Evolutionary conservation across 2,329 filamentous ascomycete species (phyloP), one percentile per base, ranked within the genome.

Genomic region (Cadophora sp.): DNA sequence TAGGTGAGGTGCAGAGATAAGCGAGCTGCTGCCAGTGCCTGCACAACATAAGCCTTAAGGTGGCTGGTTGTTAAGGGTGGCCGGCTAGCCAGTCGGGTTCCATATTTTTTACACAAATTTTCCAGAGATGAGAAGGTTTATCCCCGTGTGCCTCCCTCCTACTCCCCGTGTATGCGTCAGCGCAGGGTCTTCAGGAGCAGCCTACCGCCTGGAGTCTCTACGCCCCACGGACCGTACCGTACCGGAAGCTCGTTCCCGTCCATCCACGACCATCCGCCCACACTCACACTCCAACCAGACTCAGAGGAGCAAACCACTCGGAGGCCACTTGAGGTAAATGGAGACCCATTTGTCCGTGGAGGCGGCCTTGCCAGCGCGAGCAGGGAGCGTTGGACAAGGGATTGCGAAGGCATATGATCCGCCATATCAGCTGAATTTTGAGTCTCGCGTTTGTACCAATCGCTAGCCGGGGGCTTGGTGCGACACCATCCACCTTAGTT

Each of bases 111-210:
- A n/a, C n/a, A n/a, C n/a, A n/a, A n/a, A n/a, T n/a, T n/a, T n/a
- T n/a, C n/a, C n/a, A n/a, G n/a, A n/a, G n/a, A n/a, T n/a, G n/a
- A n/a, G n/a, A n/a, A n/a, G n/a, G n/a, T n/a, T n/a, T n/a, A n/a
- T n/a, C n/a, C 43, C 43, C 43, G 43, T 45, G 43, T 45, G 43
- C 43, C 43, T 45, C 43, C 43, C 43, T 45, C 43, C 43, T 45
- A 16, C 43, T 45, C 43, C 43, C n/a, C 43, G 43, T 45, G 13
- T 45, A 45, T 45, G 43, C 6, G 5, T 45, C 43, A 45, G 43
- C 9, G 43, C 43, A 45, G 43, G 41, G 41, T 45, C 41, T 45
- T 45, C 41, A 45, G 41, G 41, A 45, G 41, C 5, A 45, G 41
- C 41, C 41, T 13, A 13, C 41, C n/a, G 41, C 41, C 41, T 45